Percentiles rank a stretch among this genome's conserved stretches.
Conservation (phyloP, 2,329 filamentous ascomycete species). For the Bertia moriformis region DNA sequence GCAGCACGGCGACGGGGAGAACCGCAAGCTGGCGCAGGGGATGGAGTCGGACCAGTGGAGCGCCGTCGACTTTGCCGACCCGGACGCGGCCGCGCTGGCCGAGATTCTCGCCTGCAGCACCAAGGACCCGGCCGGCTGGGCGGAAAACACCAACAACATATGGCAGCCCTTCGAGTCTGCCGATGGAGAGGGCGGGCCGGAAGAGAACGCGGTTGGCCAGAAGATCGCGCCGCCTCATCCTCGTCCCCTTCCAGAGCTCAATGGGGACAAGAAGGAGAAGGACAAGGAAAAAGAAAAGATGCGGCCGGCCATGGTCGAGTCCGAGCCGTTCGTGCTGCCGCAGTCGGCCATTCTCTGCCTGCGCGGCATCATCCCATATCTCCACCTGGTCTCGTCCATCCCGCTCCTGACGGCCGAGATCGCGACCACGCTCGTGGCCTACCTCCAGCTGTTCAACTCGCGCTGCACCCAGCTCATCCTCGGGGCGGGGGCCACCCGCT, state of each 20-base stretch:
- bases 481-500: slow-evolving; percentile 77
- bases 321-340: slow-evolving; percentile 73
- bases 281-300: slow-evolving; percentile 45
- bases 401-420: slow-evolving; percentile 81
- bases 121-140: slow-evolving; percentile 54
- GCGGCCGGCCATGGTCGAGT: slow-evolving; percentile 64
- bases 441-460: slow-evolving; percentile 87
- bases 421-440: slow-evolving; percentile 64
- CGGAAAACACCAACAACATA: slow-evolving; percentile 39
- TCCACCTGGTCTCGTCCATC: slow-evolving; percentile 70
- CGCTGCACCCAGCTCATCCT: slow-evolving; percentile 92
- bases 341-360: slow-evolving; percentile 71
- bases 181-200: slow-evolving; percentile 16
- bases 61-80: slow-evolving; percentile 58
- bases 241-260: too few relatives aligned
- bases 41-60: slow-evolving; percentile 76
- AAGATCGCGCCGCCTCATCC: too few relatives aligned
- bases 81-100: slow-evolving; percentile 42
- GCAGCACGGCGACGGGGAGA: slow-evolving; percentile 55
- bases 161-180: slow-evolving; percentile 27
- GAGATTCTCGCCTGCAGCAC: slow-evolving; percentile 58
- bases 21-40: slow-evolving; percentile 57
- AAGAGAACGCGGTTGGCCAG: slow-evolving; percentile 13
- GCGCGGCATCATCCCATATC: slow-evolving; percentile 65
- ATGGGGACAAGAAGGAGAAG: slow-evolving; percentile 14